phyloP scores from a whole-genome alignment of 1,284 basidiomycete genomes.

The Rhodofomes roseus region DNA sequence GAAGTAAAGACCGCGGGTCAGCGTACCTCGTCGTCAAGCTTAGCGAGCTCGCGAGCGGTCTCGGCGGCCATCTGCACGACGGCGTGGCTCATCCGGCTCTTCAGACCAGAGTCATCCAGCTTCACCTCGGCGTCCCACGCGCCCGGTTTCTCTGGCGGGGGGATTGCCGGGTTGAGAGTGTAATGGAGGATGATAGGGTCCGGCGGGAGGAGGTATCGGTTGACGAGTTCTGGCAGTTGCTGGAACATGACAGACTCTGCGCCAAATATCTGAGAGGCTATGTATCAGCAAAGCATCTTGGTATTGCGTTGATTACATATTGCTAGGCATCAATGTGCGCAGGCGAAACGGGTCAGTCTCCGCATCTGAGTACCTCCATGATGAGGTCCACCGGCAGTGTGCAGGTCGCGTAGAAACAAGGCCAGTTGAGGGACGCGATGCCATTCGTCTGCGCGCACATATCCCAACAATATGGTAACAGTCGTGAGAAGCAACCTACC shows the following conservation, averaged over 20 bases:
- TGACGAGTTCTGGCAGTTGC: conserved; percentile 83
- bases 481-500: conserved; percentile 37
- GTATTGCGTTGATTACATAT: no score
- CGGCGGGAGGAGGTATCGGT: conserved; percentile 73
- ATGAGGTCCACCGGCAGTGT: no score
- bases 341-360: no score
- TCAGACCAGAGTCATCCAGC: conserved; percentile 77
- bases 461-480: no score
- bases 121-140: conserved; percentile 91
- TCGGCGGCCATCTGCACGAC: conserved; percentile 72
- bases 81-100: conserved; percentile 73
- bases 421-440: no score
- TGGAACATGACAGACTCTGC: conserved; percentile 70
- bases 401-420: no score
- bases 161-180: conserved; percentile 53
- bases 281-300: neutral
- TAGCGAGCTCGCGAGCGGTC: conserved; percentile 62
- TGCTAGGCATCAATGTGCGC: no score
- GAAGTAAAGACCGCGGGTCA: neutral
- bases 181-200: conserved; percentile 89
- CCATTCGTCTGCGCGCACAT: no score
- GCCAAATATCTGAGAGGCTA: conserved; percentile 56
- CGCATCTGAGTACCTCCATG: no score
- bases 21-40: conserved; percentile 83
- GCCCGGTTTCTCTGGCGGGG: conserved; percentile 58